These are phyloP conservation scores for Ceratocystis albifundus DNA, from an alignment of 2,329 filamentous ascomycete genomes.

Conservation along the genomic window DNA sequence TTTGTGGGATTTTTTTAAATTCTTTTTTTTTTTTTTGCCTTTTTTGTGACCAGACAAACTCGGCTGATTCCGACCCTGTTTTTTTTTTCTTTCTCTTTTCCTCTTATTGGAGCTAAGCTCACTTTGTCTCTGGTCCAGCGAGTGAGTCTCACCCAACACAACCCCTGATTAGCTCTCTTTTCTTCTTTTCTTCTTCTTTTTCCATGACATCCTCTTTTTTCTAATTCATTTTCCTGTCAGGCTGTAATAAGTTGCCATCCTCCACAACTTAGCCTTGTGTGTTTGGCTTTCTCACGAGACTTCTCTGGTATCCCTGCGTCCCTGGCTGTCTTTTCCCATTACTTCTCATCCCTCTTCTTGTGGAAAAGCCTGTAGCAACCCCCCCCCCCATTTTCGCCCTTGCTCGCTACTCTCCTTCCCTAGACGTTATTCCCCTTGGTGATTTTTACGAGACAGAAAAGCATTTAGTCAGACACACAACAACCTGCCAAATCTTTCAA, in stretches of 20 bases:
- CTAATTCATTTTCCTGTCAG: not conserved
- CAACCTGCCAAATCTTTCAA: not conserved
- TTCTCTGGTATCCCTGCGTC: not conserved
- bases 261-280: not conserved
- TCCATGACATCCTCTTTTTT: constrained; percentile 22
- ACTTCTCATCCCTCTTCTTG: not conserved
- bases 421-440: not conserved
- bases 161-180: constrained; percentile 20
- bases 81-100: constrained; percentile 6
- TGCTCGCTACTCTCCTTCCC: not conserved
- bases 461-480: not conserved
- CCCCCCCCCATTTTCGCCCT: not conserved
- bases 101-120: constrained; percentile 13
- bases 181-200: constrained; percentile 10
- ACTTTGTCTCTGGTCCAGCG: constrained; percentile 9
- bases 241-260: not conserved
- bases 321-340: not conserved
- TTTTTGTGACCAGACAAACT: constrained; percentile 11
- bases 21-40: constrained; percentile 12
- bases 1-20: constrained; percentile 12
- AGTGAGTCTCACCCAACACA: constrained; percentile 13
- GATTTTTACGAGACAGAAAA: not conserved
- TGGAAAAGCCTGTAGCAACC: not conserved
- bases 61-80: constrained; percentile 15
- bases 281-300: constrained; percentile 19